A percentile compares a stretch with the other conserved stretches of the same genome.
Conservation (phyloP, 2,329 filamentous ascomycete genomes). For the Pseudocercospora crystallina region DNA sequence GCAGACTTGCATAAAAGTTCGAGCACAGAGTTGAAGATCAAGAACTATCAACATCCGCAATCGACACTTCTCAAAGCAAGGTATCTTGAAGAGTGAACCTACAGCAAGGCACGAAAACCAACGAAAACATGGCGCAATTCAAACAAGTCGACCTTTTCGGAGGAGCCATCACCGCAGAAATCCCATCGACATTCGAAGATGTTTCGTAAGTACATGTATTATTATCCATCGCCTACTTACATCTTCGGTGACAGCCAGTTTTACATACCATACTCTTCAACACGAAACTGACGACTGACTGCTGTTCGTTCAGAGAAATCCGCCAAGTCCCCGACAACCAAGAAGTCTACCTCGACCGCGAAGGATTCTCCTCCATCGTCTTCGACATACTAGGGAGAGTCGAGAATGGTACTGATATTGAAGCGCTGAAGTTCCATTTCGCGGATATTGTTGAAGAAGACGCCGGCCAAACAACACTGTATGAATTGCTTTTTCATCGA, state of each 20-base stretch:
- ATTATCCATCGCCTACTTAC: constrained; percentile 13
- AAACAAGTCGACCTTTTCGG: constrained; percentile 58
- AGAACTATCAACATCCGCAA: neutral
- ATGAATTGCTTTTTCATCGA: too few relatives aligned
- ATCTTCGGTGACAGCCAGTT: neutral
- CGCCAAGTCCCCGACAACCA: constrained; percentile 82
- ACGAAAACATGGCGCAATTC: constrained; percentile 14
- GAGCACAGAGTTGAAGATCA: neutral
- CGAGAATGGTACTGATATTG: constrained; percentile 61
- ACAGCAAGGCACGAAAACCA: neutral
- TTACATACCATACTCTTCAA: neutral
- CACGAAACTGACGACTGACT: neutral
- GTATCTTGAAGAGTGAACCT: too few relatives aligned
- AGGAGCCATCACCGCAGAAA: constrained; percentile 67
- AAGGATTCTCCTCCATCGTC: constrained; percentile 83
- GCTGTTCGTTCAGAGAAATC: constrained; percentile 55
- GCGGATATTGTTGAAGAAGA: constrained; percentile 43
- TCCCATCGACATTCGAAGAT: constrained; percentile 68
- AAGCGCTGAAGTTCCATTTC: constrained; percentile 57
- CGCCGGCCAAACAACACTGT: neutral
- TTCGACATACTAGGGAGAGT: constrained; percentile 88
- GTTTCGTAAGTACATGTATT: constrained; percentile 63
- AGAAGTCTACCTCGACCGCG: constrained; percentile 83
- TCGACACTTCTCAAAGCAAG: too few relatives aligned
- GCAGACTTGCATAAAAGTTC: constrained; percentile 3